Base-by-base conservation (phyloP, 2,329 filamentous ascomycete genomes). In the Calonectria fujianensis region DNA sequence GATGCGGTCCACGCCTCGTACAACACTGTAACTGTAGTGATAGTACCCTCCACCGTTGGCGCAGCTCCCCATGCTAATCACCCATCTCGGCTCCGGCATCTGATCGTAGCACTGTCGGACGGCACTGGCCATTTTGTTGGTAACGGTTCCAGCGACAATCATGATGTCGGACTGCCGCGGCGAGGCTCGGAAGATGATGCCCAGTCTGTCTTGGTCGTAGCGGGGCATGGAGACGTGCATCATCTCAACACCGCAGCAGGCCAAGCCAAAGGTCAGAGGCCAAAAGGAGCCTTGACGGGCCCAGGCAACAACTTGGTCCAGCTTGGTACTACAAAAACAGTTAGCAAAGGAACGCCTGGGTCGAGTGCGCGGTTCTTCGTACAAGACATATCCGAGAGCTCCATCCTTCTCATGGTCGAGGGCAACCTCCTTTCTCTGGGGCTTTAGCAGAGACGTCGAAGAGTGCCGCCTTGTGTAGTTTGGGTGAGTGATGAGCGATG, bases 1-100 rank as follows among this genome's bases (percentile, higher is more conserved):
- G 77, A 94, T 89, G 13, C 92, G 85, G 82, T 94, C 93, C 74
- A 92, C 92, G 0, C 92, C 92, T 48, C 93, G 86, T 18, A 92
- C 88, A 18, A 94, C 92, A 66, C 87, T 90, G 84, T 94, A 94
- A 81, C 91, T 93, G 84, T 94, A 94, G 83, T 94, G 93, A 83
- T 94, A 94, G 84, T 94, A 94, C 18, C 93, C 93, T 72, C 93
- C 93, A 29, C 93, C 92, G 81, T 94, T 94, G 32, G 93, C 92
- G 81, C 93, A 94, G 71, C 89, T 92, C 9, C 93, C 93, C 92
- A 94, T 94, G 79, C 90, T 93, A 77, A 94, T 91, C 29, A 89
- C 85, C 91, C 91, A 93, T 75, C 88, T 85, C 0, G 91, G 91
- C 31, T 93, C 91, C 0, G 92, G 91, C 91, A 93, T 93, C 83